Evolutionary conservation across 306 rosid species (phyloP).

Genomic region (Medicago ruthenica): DNA sequence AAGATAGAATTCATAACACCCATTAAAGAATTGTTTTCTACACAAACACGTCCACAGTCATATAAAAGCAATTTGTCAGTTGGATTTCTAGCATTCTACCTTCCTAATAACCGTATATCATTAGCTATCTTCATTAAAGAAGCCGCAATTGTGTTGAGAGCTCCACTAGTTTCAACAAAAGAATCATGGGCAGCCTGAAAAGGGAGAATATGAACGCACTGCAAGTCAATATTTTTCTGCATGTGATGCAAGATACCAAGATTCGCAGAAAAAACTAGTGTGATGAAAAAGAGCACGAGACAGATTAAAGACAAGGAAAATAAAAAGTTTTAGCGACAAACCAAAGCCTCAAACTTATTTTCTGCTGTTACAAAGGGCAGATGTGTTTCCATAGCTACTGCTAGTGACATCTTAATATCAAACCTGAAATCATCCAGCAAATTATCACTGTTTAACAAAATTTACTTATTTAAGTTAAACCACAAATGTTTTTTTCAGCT

Average conservation of each 20-base stretch:
- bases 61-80: neutral
- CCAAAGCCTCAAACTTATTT: constrained; percentile 99
- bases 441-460: constrained; percentile 26
- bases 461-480: constrained; percentile 9
- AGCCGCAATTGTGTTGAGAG: constrained; percentile 84
- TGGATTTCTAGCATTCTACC: constrained; percentile 56
- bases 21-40: constrained; percentile 12
- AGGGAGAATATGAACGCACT: constrained; percentile 39
- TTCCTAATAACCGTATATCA: constrained; percentile 93
- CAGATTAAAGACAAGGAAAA: constrained; percentile 19
- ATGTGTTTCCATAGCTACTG: constrained; percentile 90
- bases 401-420: constrained; percentile 93
- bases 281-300: constrained; percentile 20
- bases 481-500: constrained; percentile 18
- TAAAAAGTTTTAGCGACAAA: constrained; percentile 51
- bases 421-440: constrained; percentile 62
- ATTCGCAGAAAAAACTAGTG: constrained; percentile 26
- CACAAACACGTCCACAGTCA: neutral
- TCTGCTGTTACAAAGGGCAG: constrained; percentile 93
- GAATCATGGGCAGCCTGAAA: constrained; percentile 99
- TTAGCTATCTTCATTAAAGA: constrained; percentile 95
- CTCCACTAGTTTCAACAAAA: constrained; percentile 90
- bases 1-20: constrained; percentile 41
- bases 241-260: constrained; percentile 24
- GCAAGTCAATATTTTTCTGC: constrained; percentile 33